Base-by-base conservation (phyloP, 148 eudicot species). In the Bassia scoparia region DNA sequence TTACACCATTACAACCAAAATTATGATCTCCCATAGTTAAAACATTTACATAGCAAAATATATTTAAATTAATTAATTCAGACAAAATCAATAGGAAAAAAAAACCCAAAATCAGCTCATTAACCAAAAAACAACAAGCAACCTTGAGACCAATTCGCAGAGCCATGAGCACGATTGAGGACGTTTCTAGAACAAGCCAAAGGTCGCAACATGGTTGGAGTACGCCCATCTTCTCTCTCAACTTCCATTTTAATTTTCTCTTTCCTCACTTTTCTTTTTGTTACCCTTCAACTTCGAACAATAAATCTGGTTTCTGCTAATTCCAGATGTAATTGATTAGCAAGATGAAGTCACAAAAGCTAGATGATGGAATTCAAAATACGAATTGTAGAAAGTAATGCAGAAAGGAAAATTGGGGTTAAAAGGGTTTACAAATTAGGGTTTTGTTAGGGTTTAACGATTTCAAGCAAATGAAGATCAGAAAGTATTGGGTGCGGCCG, bases 111-210 rank as follows among this genome's bases (percentile, higher is more conserved):
- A 35, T n/a, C n/a, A n/a, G n/a, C n/a, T n/a, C n/a, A n/a, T n/a
- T 0, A 1, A 62, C 9, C 2, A 38, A 54, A 23, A 31, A 21
- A 0, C 3, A 38, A 11, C 9, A 55, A 89, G 97, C 9, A 55
- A 89, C 98, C 98, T 85, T 94, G 98, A 70, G 87, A 84, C 90
- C 96, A 91, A 69, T 80, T 88, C 50, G 92, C 95, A 75, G 98
- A 93, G 78, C 97, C 98, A 78, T 94, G 93, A 74, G 96, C 93
- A 69, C 96, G 97, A 73, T 83, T 83, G 35, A 91, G 90, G 49
- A 85, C 48, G 41, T 34, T 82, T 46, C 89, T 83, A 44, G 89
- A 77, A 76, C 91, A 94, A 72, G 84, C 81, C 5, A 94, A 75
- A 2, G 92, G 93, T 76, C 97, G 83, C 82, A 91, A 70, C 71